A percentile compares a stretch with the other conserved stretches of the same genome.
These are phyloP conservation scores for Xylariaceae sp. DNA, from an alignment of 2,329 filamentous ascomycete genomes.

Conservation along the genomic window DNA sequence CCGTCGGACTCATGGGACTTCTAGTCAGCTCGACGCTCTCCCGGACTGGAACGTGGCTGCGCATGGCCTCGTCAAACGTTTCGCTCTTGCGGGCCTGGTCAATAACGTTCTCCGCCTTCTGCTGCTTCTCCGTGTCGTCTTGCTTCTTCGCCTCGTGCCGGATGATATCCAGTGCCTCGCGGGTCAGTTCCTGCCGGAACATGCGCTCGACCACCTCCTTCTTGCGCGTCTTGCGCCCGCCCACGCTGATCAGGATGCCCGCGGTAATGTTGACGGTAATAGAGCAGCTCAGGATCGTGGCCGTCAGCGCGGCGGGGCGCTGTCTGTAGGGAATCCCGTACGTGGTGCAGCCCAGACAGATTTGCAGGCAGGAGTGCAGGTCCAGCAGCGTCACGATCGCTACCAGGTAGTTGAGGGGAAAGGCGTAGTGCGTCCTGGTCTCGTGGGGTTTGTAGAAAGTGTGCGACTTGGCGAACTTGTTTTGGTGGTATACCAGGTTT, in stretches of 20 bases:
- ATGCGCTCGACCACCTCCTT: conserved; percentile 77
- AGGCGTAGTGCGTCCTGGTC: conserved; percentile 72
- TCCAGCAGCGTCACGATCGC: conserved; percentile 74
- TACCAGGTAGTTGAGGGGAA: conserved; percentile 66
- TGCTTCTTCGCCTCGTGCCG: conserved; percentile 39
- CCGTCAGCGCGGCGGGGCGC: conserved; percentile 66
- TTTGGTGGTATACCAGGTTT: conserved; percentile 67
- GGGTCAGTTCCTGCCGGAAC: conserved; percentile 67
- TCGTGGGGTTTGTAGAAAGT: conserved; percentile 88
- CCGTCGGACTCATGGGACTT: too few relatives aligned
- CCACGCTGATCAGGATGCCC: conserved; percentile 67
- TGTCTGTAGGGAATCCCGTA: conserved; percentile 68
- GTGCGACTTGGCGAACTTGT: conserved; percentile 73
- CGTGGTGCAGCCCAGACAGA: conserved; percentile 68
- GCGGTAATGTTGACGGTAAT: conserved; percentile 72
- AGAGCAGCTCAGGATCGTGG: conserved; percentile 71
- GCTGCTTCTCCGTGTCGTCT: conserved; percentile 20
- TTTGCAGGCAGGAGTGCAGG: conserved; percentile 71
- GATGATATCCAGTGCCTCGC: conserved; percentile 39
- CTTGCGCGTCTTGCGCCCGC: conserved; percentile 71
- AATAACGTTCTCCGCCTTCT: conserved; percentile 19
- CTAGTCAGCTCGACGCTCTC: conserved; percentile 12
- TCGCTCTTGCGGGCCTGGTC: conserved; percentile 19
- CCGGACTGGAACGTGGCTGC: conserved; percentile 10
- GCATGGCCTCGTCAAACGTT: conserved; percentile 15